phyloP scores from a whole-genome alignment of 2,329 filamentous ascomycete species.

The Leptographium flavum region DNA sequence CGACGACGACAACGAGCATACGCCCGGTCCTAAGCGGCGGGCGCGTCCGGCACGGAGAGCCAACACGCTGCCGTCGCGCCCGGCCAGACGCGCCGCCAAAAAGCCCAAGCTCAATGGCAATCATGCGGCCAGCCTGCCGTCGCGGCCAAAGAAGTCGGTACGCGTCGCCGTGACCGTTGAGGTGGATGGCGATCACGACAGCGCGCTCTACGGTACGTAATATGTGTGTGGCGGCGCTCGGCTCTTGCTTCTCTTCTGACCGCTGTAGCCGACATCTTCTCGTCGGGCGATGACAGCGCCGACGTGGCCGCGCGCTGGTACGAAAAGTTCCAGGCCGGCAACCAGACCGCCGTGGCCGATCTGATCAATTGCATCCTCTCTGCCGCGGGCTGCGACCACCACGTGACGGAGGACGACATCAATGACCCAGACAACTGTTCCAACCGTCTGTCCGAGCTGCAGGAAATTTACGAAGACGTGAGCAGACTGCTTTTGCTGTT shows the following conservation, averaged over 20 bases:
- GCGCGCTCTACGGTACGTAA: conserved; percentile 39
- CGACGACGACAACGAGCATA: conserved; percentile 15
- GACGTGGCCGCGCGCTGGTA: conserved; percentile 48
- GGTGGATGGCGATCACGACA: conserved; percentile 35
- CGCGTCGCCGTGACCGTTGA: conserved; percentile 38
- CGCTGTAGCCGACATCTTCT: conserved; percentile 46
- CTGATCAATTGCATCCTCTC: conserved; percentile 54
- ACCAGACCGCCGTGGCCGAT: conserved; percentile 41
- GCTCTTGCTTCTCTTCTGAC: not conserved
- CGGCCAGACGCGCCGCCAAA: conserved; percentile 45
- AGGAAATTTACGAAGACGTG: conserved; percentile 73
- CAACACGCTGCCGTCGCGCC: conserved; percentile 22
- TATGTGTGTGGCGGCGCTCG: not conserved
- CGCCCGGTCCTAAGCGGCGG: conserved; percentile 20
- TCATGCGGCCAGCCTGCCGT: conserved; percentile 31
- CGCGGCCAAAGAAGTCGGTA: conserved; percentile 40
- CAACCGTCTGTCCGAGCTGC: conserved; percentile 66
- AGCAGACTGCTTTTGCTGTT: conserved; percentile 13
- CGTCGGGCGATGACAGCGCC: conserved; percentile 39
- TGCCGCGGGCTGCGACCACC: conserved; percentile 66
- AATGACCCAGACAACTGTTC: conserved; percentile 79
- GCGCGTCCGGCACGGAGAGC: conserved; percentile 14
- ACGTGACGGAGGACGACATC: conserved; percentile 71
- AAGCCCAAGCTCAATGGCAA: conserved; percentile 47
- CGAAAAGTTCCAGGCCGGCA: conserved; percentile 39